These are phyloP conservation scores for Linum tenue DNA, from an alignment of 345 rosid species.

Conservation along the genomic window DNA sequence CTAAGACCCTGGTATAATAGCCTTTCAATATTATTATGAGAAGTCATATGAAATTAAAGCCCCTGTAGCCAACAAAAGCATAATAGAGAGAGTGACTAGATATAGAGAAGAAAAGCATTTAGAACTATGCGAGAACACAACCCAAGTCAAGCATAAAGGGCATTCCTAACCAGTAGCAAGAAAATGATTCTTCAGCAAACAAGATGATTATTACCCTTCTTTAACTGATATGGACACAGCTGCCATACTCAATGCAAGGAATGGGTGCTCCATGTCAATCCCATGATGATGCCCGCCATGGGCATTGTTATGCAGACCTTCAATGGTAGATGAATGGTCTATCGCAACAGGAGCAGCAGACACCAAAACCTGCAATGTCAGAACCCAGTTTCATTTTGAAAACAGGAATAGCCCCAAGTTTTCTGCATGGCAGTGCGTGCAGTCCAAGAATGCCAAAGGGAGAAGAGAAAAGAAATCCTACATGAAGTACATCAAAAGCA, in stretches of 20 bases:
- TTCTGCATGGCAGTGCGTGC: not conserved
- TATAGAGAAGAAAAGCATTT: not conserved
- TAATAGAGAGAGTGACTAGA: not conserved
- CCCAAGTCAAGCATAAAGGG: not conserved
- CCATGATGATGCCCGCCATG: conserved; percentile 61
- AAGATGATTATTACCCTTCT: conserved; percentile 55
- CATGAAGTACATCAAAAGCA: conserved; percentile 57
- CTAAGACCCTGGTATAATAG: no score
- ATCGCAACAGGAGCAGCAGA: conserved; percentile 43
- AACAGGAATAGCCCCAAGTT: not conserved
- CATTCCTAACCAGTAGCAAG: not conserved
- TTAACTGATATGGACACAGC: conserved; percentile 67
- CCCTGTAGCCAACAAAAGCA: no score
- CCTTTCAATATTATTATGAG: no score
- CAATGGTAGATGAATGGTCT: conserved; percentile 27
- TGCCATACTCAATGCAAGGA: conserved; percentile 70
- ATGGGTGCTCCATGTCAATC: conserved; percentile 69
- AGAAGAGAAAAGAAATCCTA: conserved; percentile 23
- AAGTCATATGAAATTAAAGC: no score
- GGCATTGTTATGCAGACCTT: conserved; percentile 29
- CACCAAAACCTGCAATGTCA: conserved; percentile 36
- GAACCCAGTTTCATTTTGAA: not conserved
- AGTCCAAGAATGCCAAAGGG: not conserved
- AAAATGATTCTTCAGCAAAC: not conserved
- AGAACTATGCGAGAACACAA: not conserved